Conservation (phyloP, 2,329 filamentous ascomycete genomes). For the Sarocladium brachiariae region DNA sequence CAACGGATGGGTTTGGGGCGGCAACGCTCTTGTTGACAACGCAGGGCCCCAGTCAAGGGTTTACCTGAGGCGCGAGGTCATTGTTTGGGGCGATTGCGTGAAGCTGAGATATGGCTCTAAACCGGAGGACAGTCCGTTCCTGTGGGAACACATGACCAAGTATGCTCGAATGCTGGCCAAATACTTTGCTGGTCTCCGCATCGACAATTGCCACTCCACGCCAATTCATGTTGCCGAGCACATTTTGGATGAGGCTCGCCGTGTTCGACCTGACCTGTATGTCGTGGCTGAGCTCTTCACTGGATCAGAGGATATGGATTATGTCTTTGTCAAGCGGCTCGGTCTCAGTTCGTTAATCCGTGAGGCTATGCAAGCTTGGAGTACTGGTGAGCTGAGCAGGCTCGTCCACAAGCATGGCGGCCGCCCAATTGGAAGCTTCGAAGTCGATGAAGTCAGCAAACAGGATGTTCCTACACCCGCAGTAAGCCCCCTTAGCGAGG, state of each 20-base stretch:
- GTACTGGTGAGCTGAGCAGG: conserved; percentile 83
- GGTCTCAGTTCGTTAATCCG: conserved; percentile 88
- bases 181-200: conserved; percentile 90
- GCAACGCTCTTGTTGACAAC: conserved; percentile 89
- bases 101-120: conserved; percentile 84
- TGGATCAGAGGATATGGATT: conserved; percentile 92
- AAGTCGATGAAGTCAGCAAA: conserved; percentile 77
- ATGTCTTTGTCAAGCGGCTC: conserved; percentile 87
- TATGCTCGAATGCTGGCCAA: conserved; percentile 91
- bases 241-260: conserved; percentile 87
- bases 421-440: conserved; percentile 92
- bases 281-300: conserved; percentile 95
- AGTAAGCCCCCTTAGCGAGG: conserved; percentile 22
- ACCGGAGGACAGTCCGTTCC: conserved; percentile 79
- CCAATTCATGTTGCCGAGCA: conserved; percentile 91
- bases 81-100: conserved; percentile 97
- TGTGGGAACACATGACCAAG: conserved; percentile 93
- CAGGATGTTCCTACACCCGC: conserved; percentile 37
- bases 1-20: conserved; percentile 98
- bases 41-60: conserved; percentile 82
- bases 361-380: conserved; percentile 98
- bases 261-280: conserved; percentile 79
- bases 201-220: conserved; percentile 97
- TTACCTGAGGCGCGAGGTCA: conserved; percentile 94
- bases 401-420: conserved; percentile 92